Evolutionary conservation across 768 basidiomycete genomes (phyloP), one percentile per base, ranked within the genome.

Genomic region (Russula earlei): DNA sequence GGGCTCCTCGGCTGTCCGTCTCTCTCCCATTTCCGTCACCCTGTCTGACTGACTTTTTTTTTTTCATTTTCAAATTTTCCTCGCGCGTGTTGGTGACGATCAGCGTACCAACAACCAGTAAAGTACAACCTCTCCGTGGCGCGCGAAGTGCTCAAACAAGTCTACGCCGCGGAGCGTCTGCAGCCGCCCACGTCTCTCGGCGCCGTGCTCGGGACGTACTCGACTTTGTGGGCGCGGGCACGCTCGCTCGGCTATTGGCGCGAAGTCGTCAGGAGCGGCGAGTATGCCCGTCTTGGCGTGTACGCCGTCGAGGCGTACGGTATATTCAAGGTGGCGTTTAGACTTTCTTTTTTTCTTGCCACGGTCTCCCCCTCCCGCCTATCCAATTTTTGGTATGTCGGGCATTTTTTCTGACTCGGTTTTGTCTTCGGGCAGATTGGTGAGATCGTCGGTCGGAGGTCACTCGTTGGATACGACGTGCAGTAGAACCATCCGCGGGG

Each of bases 241-340:
- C 73, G 70, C 50, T 80, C 77, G 67, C 68, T 74, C 0, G 71
- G 72, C 22, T 87, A 83, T 69, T 83, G 84, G 80, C 77, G 82
- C 11, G 73, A 79, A 55, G 67, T 83, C 14, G 65, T 79, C 14
- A 68, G 73, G 63, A 82, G 73, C 46, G 89, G 90, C 7, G 82
- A 89, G 63, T 78, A 82, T 70, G 76, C 76, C 6, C 77, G 77
- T 63, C 74, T 91, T 24, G 82, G 82, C 10, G 68, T 91, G 17
- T 90, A 91, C 66, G 89, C 80, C 9, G 66, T 91, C 22, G 90
- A 95, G 72, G 91, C 89, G 31, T 95, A 93, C 67, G 84, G 85
- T 15, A 85, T 95, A 64, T 95, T 87, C 77, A 88, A 88, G 76
- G 87, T 85, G n/a, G 59, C 33, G 80, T 14, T 15, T 5, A 22